phyloP scores from a whole-genome alignment of 23 red algal species.

The Gracilaria gracilis region DNA sequence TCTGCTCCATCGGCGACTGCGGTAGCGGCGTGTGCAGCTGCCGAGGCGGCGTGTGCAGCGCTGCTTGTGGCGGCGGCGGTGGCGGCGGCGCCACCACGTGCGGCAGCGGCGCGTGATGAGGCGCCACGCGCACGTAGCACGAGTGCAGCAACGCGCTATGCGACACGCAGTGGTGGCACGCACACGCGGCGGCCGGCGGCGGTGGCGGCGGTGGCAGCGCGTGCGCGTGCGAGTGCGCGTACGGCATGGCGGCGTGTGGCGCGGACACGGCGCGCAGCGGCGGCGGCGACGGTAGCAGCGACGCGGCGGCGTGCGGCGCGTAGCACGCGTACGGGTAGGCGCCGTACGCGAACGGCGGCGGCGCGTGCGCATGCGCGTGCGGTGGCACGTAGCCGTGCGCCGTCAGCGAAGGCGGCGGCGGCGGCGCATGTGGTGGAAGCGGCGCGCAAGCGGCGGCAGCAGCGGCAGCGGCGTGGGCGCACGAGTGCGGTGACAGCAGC shows the following conservation, averaged over 20 bases:
- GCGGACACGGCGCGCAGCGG: not conserved
- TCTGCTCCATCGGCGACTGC: too few relatives aligned
- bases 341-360: not conserved
- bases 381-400: not conserved
- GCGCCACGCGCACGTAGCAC: not conserved
- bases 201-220: too few relatives aligned
- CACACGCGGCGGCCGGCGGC: not conserved
- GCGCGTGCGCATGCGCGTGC: slow-evolving; percentile 2
- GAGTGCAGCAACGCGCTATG: slow-evolving; percentile 1
- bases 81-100: too few relatives aligned
- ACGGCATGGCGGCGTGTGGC: not conserved
- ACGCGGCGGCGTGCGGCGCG: not conserved
- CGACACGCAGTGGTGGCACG: not conserved
- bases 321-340: not conserved
- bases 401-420: not conserved
- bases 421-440: not conserved
- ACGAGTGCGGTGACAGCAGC: too few relatives aligned
- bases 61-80: too few relatives aligned
- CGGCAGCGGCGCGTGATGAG: not conserved
- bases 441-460: too few relatives aligned
- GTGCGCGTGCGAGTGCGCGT: too few relatives aligned
- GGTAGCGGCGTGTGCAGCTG: too few relatives aligned
- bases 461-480: too few relatives aligned
- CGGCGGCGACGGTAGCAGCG: not conserved
- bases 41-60: too few relatives aligned